Evolutionary conservation across 768 basidiomycete species (phyloP), one percentile per base, ranked within the genome.

Genomic region (Podaxis sp.): DNA sequence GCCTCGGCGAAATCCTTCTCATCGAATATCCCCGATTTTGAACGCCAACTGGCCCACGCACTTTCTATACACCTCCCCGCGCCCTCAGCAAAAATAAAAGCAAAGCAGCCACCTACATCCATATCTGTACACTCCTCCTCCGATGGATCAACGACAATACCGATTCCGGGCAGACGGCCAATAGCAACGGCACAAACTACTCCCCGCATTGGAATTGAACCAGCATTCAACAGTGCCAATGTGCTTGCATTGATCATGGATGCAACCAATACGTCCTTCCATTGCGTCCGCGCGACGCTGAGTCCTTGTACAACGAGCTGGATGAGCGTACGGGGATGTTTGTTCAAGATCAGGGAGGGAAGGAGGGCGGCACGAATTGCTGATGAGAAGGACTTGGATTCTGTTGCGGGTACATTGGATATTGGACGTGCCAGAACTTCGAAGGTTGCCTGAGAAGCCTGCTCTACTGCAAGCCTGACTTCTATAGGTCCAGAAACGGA

Each of bases 401-500:
- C 80, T 8, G 89, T 90, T 3, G 86, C 88, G 7, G 93, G 82
- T 10, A 92, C 78, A 50, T 84, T 82, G 22, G 86, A 81, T 17
- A 93, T 76, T 0, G 93, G 91, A 2, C 91, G 83, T 8, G 92
- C 79, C 51, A 77, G 74, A 46, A 94, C 86, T 68, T 95, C 93
- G 66, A 95, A 83, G 0, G 90, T 86, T 0, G 91, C 86, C 60
- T 86, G 84, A 11, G 87, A 87, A 10, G 92, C 84, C 33, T 85
- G 81, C 75, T 95, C 93, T 7, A 82, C 73, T 2, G 85, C 83
- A 7, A 87, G 77, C 17, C 91, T 82, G 54, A 88, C 88, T 66
- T 93, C 87, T 50, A 93, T 87, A 20, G 93, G 93, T 0, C 93
- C 93, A 13, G 90, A 91, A 38, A 93, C 72, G 4, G 92, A 92